Base-by-base conservation (phyloP, 805 yeast species). In the Barnettozyma sp. region DNA sequence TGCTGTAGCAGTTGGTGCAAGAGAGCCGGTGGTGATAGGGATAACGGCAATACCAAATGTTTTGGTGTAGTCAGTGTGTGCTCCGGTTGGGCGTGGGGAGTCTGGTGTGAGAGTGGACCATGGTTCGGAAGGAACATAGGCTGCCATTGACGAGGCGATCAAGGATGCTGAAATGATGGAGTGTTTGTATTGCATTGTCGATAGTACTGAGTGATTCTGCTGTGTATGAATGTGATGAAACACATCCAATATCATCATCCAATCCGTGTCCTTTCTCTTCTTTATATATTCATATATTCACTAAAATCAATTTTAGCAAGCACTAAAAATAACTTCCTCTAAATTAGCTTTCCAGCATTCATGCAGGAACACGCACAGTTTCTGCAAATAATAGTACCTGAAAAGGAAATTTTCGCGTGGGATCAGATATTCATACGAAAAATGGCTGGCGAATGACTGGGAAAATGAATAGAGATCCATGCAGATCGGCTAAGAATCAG, bases 121-220 rank as follows among this genome's bases (percentile, higher is more conserved):
- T 42, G 65, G 63, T 36, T 59, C 79, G 39, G 74, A 59, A 44
- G 85, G 84, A 47, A 77, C 76, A 49, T 71, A 71, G 40, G 85
- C 84, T 34, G 82, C 82, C 40, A 71, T 39, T 25, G 54, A 36
- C 28, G 78, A 64, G 15, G 68, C 48, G 16, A 73, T 58, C 38
- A 71, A 65, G 28, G 77, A 56, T 45, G 76, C 63, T 34, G 70
- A 51, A 35, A 68, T 56, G 43, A 59, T 55, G 25, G 66, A 46
- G 38, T 50, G 55, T 52, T 60, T 66, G 64, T 62, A 65, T 60
- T 66, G 72, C 71, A 65, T 66, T 54, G 22, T 60, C 30, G n/a
- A 18, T 28, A 19, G 26, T 12, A 22, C 9, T 22, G 24, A 12
- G 24, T 12, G 9, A 22, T 22, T 9, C 24, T 12, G 11, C 11